phyloP scores from a whole-genome alignment of 2,329 filamentous ascomycete genomes.

The Aspergillus pseudoterreus region DNA sequence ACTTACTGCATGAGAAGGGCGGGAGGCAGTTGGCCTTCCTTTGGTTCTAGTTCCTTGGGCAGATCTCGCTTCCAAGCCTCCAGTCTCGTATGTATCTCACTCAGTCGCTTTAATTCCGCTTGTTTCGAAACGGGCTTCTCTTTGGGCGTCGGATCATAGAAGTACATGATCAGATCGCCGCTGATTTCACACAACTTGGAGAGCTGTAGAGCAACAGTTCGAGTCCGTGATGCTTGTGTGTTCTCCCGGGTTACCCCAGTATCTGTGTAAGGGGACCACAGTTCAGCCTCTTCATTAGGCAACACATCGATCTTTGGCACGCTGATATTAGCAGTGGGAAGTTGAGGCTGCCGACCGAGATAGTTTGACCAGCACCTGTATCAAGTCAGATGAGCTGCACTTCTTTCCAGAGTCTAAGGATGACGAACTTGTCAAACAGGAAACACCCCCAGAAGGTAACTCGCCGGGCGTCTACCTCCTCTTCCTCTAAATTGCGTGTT shows the following conservation, averaged over 20 bases:
- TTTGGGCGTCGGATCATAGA: constrained; percentile 74
- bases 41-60: constrained; percentile 82
- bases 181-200: constrained; percentile 87
- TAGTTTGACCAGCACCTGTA: constrained; percentile 90
- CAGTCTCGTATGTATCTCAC: constrained; percentile 82
- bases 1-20: constrained; percentile 82
- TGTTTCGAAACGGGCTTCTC: constrained; percentile 67
- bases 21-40: constrained; percentile 82
- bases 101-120: constrained; percentile 84
- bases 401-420: neutral
- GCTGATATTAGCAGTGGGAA: constrained; percentile 74
- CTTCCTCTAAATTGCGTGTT: constrained; percentile 64
- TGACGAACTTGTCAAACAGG: constrained; percentile 78
- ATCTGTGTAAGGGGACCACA: constrained; percentile 88
- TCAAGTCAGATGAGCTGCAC: constrained; percentile 10
- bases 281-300: constrained; percentile 77
- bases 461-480: constrained; percentile 81
- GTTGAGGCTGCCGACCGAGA: constrained; percentile 81
- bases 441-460: constrained; percentile 98
- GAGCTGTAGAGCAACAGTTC: constrained; percentile 77
- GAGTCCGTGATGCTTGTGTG: constrained; percentile 76
- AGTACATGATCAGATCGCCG: constrained; percentile 80
- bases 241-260: constrained; percentile 68
- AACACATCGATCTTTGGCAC: constrained; percentile 89
- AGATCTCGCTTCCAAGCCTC: constrained; percentile 85